Base-by-base conservation (phyloP, 441 rosid genomes). In the Arabidopsis lyrata region DNA sequence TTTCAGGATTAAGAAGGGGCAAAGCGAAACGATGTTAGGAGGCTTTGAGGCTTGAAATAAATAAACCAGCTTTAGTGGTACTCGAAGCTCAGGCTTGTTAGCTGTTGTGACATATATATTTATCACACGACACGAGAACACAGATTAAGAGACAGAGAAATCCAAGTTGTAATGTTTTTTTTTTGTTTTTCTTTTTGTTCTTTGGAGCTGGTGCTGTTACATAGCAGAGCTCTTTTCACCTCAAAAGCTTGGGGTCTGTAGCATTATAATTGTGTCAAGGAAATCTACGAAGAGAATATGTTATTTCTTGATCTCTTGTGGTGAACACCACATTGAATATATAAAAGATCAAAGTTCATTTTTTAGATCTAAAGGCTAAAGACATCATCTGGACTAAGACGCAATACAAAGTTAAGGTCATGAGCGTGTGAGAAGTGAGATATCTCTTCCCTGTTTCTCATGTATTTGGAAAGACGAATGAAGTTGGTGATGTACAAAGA, bases 401-500 rank as follows among this genome's bases (percentile, higher is more conserved):
- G 22, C 68, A 67, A 67, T 60, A 75, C 74, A 63, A 55, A 6
- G 48, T 22, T 35, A 61, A 55, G 71, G 66, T 69, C 69, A 68
- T 29, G 63, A 55, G 55, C 70, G 38, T 47, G 63, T 61, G 54
- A 27, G 45, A 32, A 52, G 68, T 39, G 68, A 53, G 42, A 66
- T n/a, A 29, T 75, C 74, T 54, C 57, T 42, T 35, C 50, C 59
- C 45, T 45, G 65, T 75, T 20, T 67, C 63, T 68, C 14, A 52
- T 42, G 57, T 16, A 45, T 35, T 42, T 35, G 58, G 52, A 75
- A 63, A 68, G 35, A 62, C 63, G 14, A 55, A 60, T 24, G 16
- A 24, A 76, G 74, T 68, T 45, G 47, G 41, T n/a, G 55, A 70
- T 64, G 55, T 70, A 77, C 76, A 77, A 29, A 65, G 62, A 48